A percentile compares a stretch with the other conserved stretches of the same genome.
phyloP scores from a whole-genome alignment of 75 land plant genomes.

The Sequoia sempervirens region DNA sequence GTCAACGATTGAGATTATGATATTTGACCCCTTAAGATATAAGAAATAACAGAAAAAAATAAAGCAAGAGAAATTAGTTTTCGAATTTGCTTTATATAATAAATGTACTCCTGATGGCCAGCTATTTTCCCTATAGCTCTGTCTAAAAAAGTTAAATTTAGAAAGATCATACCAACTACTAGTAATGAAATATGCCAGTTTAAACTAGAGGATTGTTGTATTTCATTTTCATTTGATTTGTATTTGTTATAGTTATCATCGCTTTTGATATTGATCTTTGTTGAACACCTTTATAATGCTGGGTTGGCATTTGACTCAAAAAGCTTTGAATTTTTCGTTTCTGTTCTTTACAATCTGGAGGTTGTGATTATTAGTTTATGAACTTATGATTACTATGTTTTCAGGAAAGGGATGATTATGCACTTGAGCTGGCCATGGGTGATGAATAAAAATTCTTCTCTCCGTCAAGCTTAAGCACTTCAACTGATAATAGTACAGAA shows the following conservation, averaged over 20 bases:
- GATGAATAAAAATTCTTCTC: conserved; percentile 48
- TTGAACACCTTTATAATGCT: not conserved
- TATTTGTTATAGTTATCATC: not conserved
- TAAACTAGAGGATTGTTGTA: not conserved
- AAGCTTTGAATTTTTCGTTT: not conserved
- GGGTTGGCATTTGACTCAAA: not conserved
- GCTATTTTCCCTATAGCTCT: not conserved
- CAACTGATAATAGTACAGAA: not conserved
- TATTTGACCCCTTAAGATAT: not conserved
- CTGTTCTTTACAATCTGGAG: not conserved
- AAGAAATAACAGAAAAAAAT: not conserved
- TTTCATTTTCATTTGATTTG: not conserved
- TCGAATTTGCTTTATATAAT: not conserved
- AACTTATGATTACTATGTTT: conserved; percentile 6
- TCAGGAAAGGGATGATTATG: conserved; percentile 98
- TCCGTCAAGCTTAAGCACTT: not conserved
- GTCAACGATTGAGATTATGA: not conserved
- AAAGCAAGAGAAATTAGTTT: not conserved
- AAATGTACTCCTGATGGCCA: not conserved
- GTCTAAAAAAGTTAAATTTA: not conserved
- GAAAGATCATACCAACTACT: not conserved
- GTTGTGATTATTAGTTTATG: not conserved
- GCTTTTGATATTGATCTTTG: not conserved
- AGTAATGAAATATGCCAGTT: not conserved
- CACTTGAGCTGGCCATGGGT: conserved; percentile 89